Evolutionary conservation across 2,329 filamentous ascomycete species (phyloP).

Genomic region (Verticillium dahliae): DNA sequence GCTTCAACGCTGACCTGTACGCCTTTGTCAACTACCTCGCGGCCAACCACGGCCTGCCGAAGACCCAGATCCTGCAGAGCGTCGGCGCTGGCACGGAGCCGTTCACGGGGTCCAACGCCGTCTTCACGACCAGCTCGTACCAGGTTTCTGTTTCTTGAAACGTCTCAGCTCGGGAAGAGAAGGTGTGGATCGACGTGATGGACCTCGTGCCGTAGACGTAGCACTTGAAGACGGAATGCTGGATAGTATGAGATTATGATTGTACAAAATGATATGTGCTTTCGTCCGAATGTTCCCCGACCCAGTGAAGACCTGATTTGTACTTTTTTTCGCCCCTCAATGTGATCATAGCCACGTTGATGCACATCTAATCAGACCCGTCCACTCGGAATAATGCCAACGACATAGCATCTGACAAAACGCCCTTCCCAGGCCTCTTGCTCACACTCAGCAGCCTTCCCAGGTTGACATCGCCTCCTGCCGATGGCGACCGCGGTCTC

Average conservation of each 20-base stretch:
- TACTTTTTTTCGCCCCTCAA: too few species aligned
- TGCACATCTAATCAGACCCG: neutral
- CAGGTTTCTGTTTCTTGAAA: conserved; percentile 3
- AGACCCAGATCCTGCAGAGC: conserved; percentile 23
- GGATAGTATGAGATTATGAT: neutral
- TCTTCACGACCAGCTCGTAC: conserved; percentile 14
- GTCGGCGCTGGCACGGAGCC: conserved; percentile 51
- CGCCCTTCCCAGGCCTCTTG: conserved; percentile 8
- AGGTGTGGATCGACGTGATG: too few species aligned
- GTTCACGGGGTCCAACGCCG: conserved; percentile 39
- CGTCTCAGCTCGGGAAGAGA: too few species aligned
- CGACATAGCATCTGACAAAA: conserved; percentile 13
- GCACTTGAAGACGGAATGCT: neutral
- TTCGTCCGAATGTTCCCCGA: too few species aligned
- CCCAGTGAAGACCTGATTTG: too few species aligned
- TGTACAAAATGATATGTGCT: neutral
- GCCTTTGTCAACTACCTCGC: conserved; percentile 52
- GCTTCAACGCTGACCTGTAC: conserved; percentile 50
- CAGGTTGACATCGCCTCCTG: conserved; percentile 5
- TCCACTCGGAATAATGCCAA: conserved; percentile 14
- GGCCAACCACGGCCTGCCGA: conserved; percentile 36
- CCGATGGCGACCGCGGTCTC: conserved; percentile 4
- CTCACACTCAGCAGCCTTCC: conserved; percentile 10
- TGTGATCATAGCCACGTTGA: neutral
- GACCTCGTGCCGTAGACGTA: neutral